phyloP scores from a whole-genome alignment of 1,284 basidiomycete genomes.

The Porogramme epimiltina region DNA sequence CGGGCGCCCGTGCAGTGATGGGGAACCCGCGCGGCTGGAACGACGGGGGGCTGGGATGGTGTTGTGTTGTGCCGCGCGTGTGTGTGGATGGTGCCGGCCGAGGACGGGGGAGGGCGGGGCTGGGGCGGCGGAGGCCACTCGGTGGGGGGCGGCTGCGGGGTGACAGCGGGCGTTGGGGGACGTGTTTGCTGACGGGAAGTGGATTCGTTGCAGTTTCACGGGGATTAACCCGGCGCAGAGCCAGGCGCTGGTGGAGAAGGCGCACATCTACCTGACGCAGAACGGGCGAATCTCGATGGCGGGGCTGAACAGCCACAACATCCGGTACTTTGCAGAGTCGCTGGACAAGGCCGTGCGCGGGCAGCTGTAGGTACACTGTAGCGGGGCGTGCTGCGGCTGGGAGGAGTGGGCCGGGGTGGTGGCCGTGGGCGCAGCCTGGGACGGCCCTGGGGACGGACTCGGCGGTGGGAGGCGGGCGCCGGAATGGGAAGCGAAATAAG shows the following conservation, averaged over 20 bases:
- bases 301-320: constrained; percentile 75
- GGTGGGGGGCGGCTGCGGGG: constrained; percentile 6
- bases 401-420: background rate
- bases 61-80: constrained; percentile 1
- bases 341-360: constrained; percentile 76
- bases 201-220: constrained; percentile 63
- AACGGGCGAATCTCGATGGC: constrained; percentile 92
- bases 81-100: constrained; percentile 14
- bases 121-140: background rate
- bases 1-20: too few relatives aligned
- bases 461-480: background rate
- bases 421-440: too few relatives aligned
- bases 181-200: constrained; percentile 3
- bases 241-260: constrained; percentile 71
- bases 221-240: constrained; percentile 74
- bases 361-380: constrained; percentile 35
- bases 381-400: background rate
- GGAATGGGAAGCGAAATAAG: background rate
- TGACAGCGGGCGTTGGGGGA: background rate
- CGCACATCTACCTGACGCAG: constrained; percentile 86
- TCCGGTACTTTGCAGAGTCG: constrained; percentile 74
- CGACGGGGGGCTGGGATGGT: background rate
- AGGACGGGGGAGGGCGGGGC: too few relatives aligned
- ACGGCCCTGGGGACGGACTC: background rate
- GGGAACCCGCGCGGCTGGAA: background rate